Conservation (phyloP, 768 basidiomycete genomes). For the Amanita thiersii region DNA sequence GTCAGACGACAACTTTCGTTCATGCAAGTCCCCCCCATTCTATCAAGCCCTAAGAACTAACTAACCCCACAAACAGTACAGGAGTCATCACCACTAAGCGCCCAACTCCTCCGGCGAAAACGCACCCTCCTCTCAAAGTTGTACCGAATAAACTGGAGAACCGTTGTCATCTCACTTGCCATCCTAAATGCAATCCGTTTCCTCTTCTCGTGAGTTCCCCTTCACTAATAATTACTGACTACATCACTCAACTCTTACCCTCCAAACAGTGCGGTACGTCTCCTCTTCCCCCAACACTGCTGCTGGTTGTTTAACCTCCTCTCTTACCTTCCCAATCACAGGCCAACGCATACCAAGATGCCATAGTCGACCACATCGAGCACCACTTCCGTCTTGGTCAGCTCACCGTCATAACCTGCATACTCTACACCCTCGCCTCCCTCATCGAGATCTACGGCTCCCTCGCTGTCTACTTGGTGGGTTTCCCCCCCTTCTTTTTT, state of each 20-base stretch:
- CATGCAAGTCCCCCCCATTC: background rate
- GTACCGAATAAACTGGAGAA: conserved; percentile 33
- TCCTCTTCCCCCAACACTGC: background rate
- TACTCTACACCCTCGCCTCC: conserved; percentile 6
- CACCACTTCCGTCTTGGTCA: conserved; percentile 20
- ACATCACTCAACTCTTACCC: background rate
- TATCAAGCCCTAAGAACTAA: too few relatives aligned
- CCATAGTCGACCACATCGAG: conserved; percentile 23
- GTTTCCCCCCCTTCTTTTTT: conserved; percentile 4
- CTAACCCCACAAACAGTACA: too few relatives aligned
- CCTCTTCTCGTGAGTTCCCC: conserved; percentile 24
- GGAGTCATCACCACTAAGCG: too few relatives aligned
- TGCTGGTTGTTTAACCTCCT: background rate
- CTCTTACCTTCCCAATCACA: conserved; percentile 8
- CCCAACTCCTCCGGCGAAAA: conserved; percentile 17
- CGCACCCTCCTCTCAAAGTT: conserved; percentile 25
- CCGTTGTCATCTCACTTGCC: conserved; percentile 32
- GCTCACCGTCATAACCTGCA: conserved; percentile 32
- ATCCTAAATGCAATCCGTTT: conserved; percentile 31
- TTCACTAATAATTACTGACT: background rate
- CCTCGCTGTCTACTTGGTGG: conserved; percentile 13
- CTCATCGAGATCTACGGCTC: conserved; percentile 2
- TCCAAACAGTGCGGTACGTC: conserved; percentile 21
- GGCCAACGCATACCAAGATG: conserved; percentile 28
- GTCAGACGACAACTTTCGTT: conserved; percentile 26